Evolutionary conservation across 2,329 filamentous ascomycete genomes (phyloP).

Genomic region (Claviceps sp.): DNA sequence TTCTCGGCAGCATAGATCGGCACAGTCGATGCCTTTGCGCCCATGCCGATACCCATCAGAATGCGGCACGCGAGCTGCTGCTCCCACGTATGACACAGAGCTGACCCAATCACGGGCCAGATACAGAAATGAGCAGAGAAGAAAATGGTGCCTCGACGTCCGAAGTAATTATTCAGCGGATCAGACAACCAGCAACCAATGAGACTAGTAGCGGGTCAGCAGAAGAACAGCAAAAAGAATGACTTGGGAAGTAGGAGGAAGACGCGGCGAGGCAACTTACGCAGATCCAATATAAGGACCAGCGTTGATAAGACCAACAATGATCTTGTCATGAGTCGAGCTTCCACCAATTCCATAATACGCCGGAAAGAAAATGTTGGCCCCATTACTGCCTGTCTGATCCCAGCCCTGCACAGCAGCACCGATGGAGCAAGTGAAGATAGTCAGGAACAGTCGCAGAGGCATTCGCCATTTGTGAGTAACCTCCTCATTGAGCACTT

Average conservation of each 20-base stretch:
- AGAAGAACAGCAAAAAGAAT: neutral
- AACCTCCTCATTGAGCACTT: conserved; percentile 44
- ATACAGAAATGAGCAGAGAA: conserved; percentile 37
- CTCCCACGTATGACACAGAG: conserved; percentile 51
- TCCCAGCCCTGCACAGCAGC: conserved; percentile 50
- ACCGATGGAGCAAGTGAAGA: conserved; percentile 38
- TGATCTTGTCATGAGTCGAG: conserved; percentile 30
- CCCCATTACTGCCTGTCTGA: conserved; percentile 46
- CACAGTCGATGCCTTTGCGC: conserved; percentile 44
- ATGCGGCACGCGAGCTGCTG: conserved; percentile 53
- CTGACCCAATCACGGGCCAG: conserved; percentile 41
- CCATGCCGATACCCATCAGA: conserved; percentile 54
- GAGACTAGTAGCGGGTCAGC: conserved; percentile 13
- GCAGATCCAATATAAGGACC: conserved; percentile 29
- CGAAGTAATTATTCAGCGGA: conserved; percentile 47
- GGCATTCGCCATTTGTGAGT: conserved; percentile 43
- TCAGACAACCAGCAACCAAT: conserved; percentile 48
- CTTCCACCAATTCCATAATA: conserved; percentile 19
- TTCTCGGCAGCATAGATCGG: conserved; percentile 68
- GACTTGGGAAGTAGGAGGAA: neutral
- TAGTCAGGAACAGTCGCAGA: conserved; percentile 23
- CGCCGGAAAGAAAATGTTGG: conserved; percentile 44
- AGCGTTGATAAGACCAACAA: conserved; percentile 16
- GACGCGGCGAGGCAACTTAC: conserved; percentile 26
- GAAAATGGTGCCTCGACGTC: conserved; percentile 53